Percentiles rank a stretch among this genome's conserved stretches.
These are phyloP conservation scores for Verticillium klebahnii DNA, from an alignment of 2,329 filamentous ascomycete species.

Conservation along the genomic window DNA sequence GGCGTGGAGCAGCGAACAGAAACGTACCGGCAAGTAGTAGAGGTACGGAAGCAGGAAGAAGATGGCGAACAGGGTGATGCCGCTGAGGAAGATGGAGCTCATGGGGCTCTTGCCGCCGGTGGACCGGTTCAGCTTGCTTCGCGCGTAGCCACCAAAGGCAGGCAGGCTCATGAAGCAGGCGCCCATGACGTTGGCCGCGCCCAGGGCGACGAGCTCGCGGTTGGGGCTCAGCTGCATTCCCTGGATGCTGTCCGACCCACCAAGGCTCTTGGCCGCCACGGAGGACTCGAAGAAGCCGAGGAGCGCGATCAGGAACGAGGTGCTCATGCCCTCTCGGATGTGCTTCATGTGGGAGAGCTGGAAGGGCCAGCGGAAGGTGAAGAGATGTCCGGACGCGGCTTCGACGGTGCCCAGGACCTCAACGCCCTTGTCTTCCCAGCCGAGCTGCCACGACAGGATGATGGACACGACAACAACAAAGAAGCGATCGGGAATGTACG, in stretches of 20 bases:
- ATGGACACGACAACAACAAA: conserved; percentile 82
- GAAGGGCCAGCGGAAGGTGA: conserved; percentile 85
- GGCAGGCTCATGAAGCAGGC: conserved; percentile 90
- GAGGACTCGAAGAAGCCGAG: conserved; percentile 99
- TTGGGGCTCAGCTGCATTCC: conserved; percentile 85
- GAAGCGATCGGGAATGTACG: conserved; percentile 90
- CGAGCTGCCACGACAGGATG: conserved; percentile 68
- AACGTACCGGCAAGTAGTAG: conserved; percentile 84
- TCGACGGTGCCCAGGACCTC: conserved; percentile 80
- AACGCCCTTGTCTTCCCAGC: conserved; percentile 77
- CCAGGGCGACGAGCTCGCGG: conserved; percentile 86
- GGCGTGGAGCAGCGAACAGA: background rate
- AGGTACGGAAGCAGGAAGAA: conserved; percentile 84
- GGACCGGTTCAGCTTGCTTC: conserved; percentile 90
- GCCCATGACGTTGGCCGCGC: conserved; percentile 84
- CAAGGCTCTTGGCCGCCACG: conserved; percentile 88
- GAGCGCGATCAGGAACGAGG: conserved; percentile 86
- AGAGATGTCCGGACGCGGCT: conserved; percentile 64
- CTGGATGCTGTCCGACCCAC: conserved; percentile 64
- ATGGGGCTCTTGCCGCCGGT: conserved; percentile 92
- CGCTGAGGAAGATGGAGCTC: conserved; percentile 81
- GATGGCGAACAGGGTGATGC: conserved; percentile 78
- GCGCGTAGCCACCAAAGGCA: conserved; percentile 91
- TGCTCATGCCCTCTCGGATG: conserved; percentile 81
- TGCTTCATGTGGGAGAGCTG: conserved; percentile 70